Evolutionary conservation across 176 grass and related monocot genomes (phyloP), one percentile per base, ranked within the genome.

Genomic region (Urochloa ruziziensis): DNA sequence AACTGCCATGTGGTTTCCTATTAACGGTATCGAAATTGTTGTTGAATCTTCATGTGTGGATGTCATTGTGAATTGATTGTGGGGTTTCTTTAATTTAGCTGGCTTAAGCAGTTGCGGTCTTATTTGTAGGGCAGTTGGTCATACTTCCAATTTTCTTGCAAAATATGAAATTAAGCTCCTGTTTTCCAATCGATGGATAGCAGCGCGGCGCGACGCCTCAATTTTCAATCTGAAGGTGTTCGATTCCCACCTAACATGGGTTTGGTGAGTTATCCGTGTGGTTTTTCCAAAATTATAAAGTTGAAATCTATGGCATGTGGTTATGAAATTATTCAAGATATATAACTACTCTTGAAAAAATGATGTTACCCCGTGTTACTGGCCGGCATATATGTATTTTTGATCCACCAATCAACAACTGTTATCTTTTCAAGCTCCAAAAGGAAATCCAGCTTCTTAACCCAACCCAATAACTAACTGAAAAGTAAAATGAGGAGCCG

Each of bases 391-490:
- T 49, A 44, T 70, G 1, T 70, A 40, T 9, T 70, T 70, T 29
- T 17, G 39, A 62, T 13, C 7, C 0, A 7, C 37, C 10, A 33
- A 17, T 35, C 27, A 32, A 4, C 18, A 34, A 28, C 25, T 46
- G 39, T 27, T 78, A 32, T 4, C 51, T 61, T 62, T 62, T 4
- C 15, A 52, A 27, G n/a, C 25, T 32, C 6, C 5, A 40, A 74
- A 61, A 42, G 21, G 29, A 39, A 70, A 5, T 11, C 4, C 11
- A 53, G 47, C 25, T n/a, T 2, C 32, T 42, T 54, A 76, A 67
- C 35, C 42, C 71, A 57, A 75, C 51, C 74, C 52, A 74, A 51
- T 33, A 62, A 29, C 17, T 71, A 86, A 61, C 67, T 79, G n/a
- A 83, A 78, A 78, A 77, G 33, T 54, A 67, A 81, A 80, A 73